These are phyloP conservation scores for Claviceps purpurea DNA, from an alignment of 2,329 filamentous ascomycete species.

Conservation along the genomic window DNA sequence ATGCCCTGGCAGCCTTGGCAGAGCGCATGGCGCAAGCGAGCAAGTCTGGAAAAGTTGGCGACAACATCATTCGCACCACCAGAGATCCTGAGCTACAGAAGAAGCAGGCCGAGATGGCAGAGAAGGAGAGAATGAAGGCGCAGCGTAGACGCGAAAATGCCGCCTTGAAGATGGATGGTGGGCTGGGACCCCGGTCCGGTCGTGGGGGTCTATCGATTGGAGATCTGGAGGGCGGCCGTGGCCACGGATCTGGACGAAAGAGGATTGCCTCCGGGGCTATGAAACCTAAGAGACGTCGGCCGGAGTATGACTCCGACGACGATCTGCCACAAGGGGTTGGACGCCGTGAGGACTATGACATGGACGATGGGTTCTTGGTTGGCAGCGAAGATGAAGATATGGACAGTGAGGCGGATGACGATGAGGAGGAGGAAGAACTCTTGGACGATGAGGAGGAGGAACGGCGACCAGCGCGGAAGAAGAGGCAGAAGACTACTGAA, in stretches of 20 bases:
- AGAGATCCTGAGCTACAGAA: slow-evolving; percentile 66
- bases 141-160: slow-evolving; percentile 56
- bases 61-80: slow-evolving; percentile 56
- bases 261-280: slow-evolving; percentile 35
- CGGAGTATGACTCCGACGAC: slow-evolving; percentile 67
- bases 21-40: slow-evolving; percentile 52
- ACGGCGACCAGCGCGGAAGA: slow-evolving; percentile 30
- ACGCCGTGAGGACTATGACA: slow-evolving; percentile 63
- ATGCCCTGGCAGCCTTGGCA: slow-evolving; percentile 55
- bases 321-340: slow-evolving; percentile 48
- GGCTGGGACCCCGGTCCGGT: slow-evolving; percentile 31
- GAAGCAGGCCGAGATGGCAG: slow-evolving; percentile 57
- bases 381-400: slow-evolving; percentile 59
- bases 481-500: slow-evolving; percentile 38
- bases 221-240: slow-evolving; percentile 52
- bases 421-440: slow-evolving; percentile 44
- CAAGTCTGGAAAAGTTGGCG: slow-evolving; percentile 39
- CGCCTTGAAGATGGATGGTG: slow-evolving; percentile 48
- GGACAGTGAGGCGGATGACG: slow-evolving; percentile 49
- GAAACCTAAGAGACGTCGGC: slow-evolving; percentile 39
- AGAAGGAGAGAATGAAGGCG: slow-evolving; percentile 58
- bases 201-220: slow-evolving; percentile 50
- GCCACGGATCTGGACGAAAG: slow-evolving; percentile 38
- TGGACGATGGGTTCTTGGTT: slow-evolving; percentile 68
- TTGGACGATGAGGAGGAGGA: slow-evolving; percentile 43